Evolutionary conservation across 139 green algal genomes (phyloP).

Genomic region (Limnomonas spitsbergensis): DNA sequence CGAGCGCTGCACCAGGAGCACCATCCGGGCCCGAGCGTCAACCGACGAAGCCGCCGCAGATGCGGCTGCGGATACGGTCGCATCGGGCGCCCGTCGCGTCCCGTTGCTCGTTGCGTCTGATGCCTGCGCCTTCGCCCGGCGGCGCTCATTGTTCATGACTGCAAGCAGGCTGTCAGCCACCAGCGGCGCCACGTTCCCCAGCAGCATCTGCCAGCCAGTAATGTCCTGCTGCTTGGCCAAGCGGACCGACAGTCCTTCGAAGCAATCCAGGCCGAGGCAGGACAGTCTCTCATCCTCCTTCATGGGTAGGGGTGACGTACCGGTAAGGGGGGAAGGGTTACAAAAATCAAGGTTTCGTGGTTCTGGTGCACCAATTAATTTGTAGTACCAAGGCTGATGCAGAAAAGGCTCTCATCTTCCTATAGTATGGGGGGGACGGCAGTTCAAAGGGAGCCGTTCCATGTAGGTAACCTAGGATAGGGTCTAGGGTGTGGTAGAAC

Average conservation of each 20-base stretch:
- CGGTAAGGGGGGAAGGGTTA: too few relatives aligned
- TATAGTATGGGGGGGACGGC: too few relatives aligned
- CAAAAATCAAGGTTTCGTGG: too few relatives aligned
- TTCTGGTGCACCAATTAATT: too few relatives aligned
- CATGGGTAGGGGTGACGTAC: not conserved
- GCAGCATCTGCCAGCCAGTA: conserved; percentile 13
- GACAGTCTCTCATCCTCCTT: conserved; percentile 22
- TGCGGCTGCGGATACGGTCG: not conserved
- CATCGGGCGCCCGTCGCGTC: too few relatives aligned
- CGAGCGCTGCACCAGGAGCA: not conserved
- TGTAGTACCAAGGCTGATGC: too few relatives aligned
- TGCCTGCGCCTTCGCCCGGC: not conserved
- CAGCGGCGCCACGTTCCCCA: conserved; percentile 11
- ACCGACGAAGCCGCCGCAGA: not conserved
- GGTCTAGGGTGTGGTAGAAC: too few relatives aligned
- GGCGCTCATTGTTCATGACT: conserved; percentile 1
- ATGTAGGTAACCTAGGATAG: too few relatives aligned
- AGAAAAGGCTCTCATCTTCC: too few relatives aligned
- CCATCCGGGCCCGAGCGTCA: not conserved
- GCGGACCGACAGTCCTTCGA: conserved; percentile 17
- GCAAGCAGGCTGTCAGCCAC: not conserved
- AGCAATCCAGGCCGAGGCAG: conserved; percentile 19
- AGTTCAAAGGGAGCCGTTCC: too few relatives aligned
- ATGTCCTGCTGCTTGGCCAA: not conserved
- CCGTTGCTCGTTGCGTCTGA: not conserved